Conservation (phyloP, 352 stramenopile genomes). For the Globisporangium carolinianum region DNA sequence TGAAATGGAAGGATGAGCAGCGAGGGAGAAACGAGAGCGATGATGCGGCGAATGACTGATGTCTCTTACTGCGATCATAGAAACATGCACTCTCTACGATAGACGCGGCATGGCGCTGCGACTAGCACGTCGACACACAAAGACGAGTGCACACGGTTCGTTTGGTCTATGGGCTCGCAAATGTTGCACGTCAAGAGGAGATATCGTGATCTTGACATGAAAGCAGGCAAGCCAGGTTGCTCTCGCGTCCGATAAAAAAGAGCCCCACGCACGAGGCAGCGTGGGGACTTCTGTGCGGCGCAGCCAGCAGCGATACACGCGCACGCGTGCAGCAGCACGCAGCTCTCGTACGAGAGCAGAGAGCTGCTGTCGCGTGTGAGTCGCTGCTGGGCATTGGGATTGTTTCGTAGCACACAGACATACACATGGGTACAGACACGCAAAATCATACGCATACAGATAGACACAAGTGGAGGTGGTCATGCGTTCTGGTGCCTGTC, state of each 20-base stretch:
- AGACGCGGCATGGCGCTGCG: background rate
- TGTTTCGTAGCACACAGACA: too few species aligned
- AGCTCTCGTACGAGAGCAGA: too few species aligned
- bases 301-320: background rate
- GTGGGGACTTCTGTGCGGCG: conserved; percentile 14
- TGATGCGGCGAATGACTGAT: background rate
- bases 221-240: conserved; percentile 15
- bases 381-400: too few species aligned
- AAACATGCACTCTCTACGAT: background rate
- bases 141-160: background rate
- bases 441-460: too few species aligned
- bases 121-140: background rate
- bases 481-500: too few species aligned
- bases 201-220: conserved; percentile 15
- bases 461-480: too few species aligned
- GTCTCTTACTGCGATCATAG: background rate
- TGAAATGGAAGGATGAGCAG: background rate
- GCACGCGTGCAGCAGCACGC: too few species aligned
- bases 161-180: conserved; percentile 11
- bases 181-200: conserved; percentile 17
- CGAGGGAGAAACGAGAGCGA: too few species aligned
- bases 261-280: conserved; percentile 10
- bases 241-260: conserved; percentile 15
- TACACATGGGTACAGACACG: too few species aligned
- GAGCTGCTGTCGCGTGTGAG: too few species aligned